These are phyloP conservation scores for Collybia mongolica DNA, from an alignment of 768 basidiomycete species.

Conservation along the genomic window DNA sequence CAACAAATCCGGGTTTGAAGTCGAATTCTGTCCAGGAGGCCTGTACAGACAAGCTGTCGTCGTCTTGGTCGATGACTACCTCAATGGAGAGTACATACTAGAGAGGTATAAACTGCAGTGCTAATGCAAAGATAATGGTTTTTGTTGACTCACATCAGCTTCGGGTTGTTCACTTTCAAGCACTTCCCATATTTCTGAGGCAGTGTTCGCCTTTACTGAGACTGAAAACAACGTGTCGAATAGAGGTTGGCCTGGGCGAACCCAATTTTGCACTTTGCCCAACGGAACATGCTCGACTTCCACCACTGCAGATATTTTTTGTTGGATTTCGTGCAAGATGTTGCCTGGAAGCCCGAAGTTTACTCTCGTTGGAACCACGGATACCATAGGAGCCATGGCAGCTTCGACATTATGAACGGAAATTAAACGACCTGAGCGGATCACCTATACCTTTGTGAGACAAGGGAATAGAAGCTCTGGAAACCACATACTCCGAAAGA, in stretches of 20 bases:
- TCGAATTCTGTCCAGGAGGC: conserved; percentile 23
- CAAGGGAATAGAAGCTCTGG: neutral
- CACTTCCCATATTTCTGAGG: conserved; percentile 22
- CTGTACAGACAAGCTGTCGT: conserved; percentile 20
- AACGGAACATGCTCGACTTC: conserved; percentile 31
- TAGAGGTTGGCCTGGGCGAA: conserved; percentile 26
- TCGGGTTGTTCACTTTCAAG: conserved; percentile 27
- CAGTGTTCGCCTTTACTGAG: conserved; percentile 18
- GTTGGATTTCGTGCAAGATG: conserved; percentile 22
- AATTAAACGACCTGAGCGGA: conserved; percentile 33
- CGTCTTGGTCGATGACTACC: conserved; percentile 21
- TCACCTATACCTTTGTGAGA: conserved; percentile 18
- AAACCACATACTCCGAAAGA: conserved; percentile 29
- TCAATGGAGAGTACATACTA: conserved; percentile 32
- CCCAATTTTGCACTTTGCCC: conserved; percentile 29
- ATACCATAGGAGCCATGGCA: conserved; percentile 27
- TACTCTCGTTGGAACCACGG: conserved; percentile 28
- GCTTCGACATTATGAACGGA: conserved; percentile 26
- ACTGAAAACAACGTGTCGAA: conserved; percentile 32
- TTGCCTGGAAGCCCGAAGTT: conserved; percentile 16
- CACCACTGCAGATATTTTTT: conserved; percentile 22
- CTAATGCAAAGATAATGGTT: neutral
- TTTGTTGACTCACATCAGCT: conserved; percentile 25
- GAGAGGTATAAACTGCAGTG: neutral
- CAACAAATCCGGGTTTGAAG: conserved; percentile 1